phyloP scores from a whole-genome alignment of 108 stramenopile species.

The Conticribra weissflogii region DNA sequence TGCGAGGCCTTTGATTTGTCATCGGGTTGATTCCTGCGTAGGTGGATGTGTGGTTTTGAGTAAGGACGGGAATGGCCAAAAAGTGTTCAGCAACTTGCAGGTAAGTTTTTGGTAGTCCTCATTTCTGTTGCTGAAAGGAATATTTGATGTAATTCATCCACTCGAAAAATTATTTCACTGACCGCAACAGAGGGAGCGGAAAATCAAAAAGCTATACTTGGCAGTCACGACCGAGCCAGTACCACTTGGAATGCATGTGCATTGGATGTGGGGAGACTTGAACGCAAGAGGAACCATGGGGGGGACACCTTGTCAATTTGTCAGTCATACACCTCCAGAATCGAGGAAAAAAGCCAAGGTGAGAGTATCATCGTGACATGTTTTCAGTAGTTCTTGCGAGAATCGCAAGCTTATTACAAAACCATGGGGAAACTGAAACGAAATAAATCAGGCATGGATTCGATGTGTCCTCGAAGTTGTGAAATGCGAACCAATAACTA shows the following conservation, averaged over 20 bases:
- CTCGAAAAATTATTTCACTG: no score
- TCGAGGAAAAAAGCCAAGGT: constrained; percentile 73
- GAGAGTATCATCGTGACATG: constrained; percentile 4
- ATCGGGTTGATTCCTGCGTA: constrained; percentile 87
- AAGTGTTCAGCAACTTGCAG: constrained; percentile 74
- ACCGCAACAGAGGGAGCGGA: constrained; percentile 63
- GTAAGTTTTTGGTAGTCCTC: constrained; percentile 7
- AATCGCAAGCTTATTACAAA: no score
- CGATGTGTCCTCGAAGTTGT: constrained; percentile 86
- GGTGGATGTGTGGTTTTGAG: constrained; percentile 89
- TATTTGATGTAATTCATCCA: no score
- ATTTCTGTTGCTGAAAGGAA: neutral
- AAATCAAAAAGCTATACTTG: constrained; percentile 85
- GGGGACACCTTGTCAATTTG: constrained; percentile 86
- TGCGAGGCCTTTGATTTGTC: constrained; percentile 74
- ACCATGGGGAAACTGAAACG: neutral
- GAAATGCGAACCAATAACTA: constrained; percentile 77
- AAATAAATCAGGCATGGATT: constrained; percentile 64
- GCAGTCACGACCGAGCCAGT: constrained; percentile 82
- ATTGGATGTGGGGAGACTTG: constrained; percentile 87
- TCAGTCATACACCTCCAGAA: constrained; percentile 68
- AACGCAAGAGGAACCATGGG: constrained; percentile 67
- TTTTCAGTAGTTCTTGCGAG: no score
- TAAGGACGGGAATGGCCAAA: constrained; percentile 86
- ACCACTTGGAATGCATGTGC: constrained; percentile 87